Evolutionary conservation across 2,329 filamentous ascomycete species (phyloP).

Genomic region (Aspergillus melleus): DNA sequence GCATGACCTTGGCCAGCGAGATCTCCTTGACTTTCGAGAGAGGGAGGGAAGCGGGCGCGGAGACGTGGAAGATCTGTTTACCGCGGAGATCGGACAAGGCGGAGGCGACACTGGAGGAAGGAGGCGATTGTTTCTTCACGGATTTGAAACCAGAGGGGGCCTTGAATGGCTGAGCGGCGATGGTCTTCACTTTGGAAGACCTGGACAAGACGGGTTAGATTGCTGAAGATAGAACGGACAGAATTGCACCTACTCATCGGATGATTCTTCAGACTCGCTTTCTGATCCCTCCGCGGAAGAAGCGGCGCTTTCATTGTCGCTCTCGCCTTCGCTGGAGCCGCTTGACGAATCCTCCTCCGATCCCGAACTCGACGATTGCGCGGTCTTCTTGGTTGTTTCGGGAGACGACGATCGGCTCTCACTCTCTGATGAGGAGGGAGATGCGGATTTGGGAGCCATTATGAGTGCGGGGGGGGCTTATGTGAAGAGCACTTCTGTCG

Average conservation of each 20-base stretch:
- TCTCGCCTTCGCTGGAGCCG: conserved; percentile 13
- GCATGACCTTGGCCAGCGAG: conserved; percentile 41
- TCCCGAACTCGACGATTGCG: conserved; percentile 7
- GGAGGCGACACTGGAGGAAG: conserved; percentile 34
- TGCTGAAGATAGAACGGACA: too few species aligned
- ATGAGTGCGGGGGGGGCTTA: conserved; percentile 1
- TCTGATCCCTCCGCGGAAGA: conserved; percentile 6
- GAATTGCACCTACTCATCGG: conserved; percentile 10
- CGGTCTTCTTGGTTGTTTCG: conserved; percentile 7
- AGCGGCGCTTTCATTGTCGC: conserved; percentile 14
- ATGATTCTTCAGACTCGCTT: background rate
- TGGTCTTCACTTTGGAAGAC: conserved; percentile 8
- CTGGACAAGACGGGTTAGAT: conserved; percentile 3
- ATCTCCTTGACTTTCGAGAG: conserved; percentile 47
- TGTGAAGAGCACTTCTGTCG: background rate
- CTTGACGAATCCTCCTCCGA: conserved; percentile 11
- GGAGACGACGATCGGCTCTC: conserved; percentile 13
- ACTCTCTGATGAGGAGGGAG: conserved; percentile 17
- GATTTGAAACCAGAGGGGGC: conserved; percentile 46
- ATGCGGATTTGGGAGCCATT: conserved; percentile 28
- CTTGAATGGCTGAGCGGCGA: conserved; percentile 39
- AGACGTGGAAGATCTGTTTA: conserved; percentile 52
- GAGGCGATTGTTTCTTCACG: conserved; percentile 32
- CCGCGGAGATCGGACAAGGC: conserved; percentile 40
- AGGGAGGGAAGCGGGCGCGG: conserved; percentile 46